Evolutionary conservation across 192 early-diverging fungal genomes (phyloP), one percentile per base, ranked within the genome.

Genomic region (Coemansia aciculifera): DNA sequence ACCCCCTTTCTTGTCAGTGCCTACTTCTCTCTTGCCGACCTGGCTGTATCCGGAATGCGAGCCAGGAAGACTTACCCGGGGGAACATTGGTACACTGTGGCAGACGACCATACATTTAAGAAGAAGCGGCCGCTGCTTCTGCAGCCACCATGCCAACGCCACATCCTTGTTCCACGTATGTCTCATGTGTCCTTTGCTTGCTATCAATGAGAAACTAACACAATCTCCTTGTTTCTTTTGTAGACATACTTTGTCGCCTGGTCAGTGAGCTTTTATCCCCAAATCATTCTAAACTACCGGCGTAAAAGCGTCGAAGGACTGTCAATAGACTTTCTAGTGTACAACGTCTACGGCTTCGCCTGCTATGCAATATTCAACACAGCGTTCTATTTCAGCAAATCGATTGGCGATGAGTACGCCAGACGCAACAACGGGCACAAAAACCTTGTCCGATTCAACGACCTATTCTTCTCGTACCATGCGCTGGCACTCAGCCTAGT

Each of bases 261-360:
- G 95, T 92, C 90, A 1, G 79, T 91, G 29, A 89, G 87, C 71
- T 97, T 97, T 69, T 97, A 95, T 72, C 94, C 94, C 5, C 94
- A 95, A 64, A 83, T 86, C 3, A 73, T 93, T 13, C 86, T 95
- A 48, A 95, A 97, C 83, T 90, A 83, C 72, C 72, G 67, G 23
- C 85, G 93, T 32, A 90, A 92, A 62, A 90, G 88, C 68, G 92
- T 95, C 7, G 84, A 89, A 42, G 95, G 95, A 0, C 80, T 98
- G 32, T 98, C 95, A 3, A 84, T 95, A 27, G 95, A 98, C 75
- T 98, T 94, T 85, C 70, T 96, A 2, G 86, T 88, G 60, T 89
- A 93, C 71, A 98, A 98, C 69, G 81, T 92, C 17, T 81, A 89
- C 49, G 96, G 96, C 11, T 98, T 98, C 57, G 51, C 88, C 0